These are phyloP conservation scores for Penicillium cinerascens DNA, from an alignment of 495 filamentous ascomycete genomes.

Conservation along the genomic window DNA sequence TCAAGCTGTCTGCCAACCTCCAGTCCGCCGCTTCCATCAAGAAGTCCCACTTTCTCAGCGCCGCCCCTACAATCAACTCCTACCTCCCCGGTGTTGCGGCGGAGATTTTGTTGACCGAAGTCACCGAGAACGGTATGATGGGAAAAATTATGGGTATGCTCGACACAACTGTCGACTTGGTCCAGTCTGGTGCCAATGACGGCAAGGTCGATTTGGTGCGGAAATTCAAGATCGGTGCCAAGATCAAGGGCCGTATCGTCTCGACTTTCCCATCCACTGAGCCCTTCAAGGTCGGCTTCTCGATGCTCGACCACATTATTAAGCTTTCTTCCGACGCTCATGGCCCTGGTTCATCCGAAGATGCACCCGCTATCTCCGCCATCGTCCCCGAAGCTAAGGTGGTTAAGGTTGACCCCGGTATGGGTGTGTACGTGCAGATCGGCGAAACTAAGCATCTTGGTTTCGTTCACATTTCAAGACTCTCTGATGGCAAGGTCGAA, in stretches of 20 bases:
- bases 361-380: slow-evolving; percentile 67
- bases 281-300: slow-evolving; percentile 78
- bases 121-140: slow-evolving; percentile 54
- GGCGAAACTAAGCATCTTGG: slow-evolving; percentile 70
- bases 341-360: slow-evolving; percentile 44
- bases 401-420: slow-evolving; percentile 66
- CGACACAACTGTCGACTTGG: slow-evolving; percentile 81
- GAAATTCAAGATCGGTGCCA: slow-evolving; percentile 75
- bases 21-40: slow-evolving; percentile 64
- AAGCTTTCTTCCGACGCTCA: slow-evolving; percentile 54
- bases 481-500: slow-evolving; percentile 85
- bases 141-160: slow-evolving; percentile 93
- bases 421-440: slow-evolving; percentile 79
- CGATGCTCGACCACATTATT: slow-evolving; percentile 76
- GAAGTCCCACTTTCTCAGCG: slow-evolving; percentile 61
- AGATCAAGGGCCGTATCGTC: slow-evolving; percentile 81
- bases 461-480: slow-evolving; percentile 88
- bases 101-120: slow-evolving; percentile 77
- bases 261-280: slow-evolving; percentile 78
- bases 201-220: slow-evolving; percentile 62
- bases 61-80: slow-evolving; percentile 82
- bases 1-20: slow-evolving; percentile 80
- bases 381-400: slow-evolving; percentile 74
- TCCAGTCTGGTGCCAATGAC: slow-evolving; percentile 74
- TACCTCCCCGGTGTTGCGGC: slow-evolving; percentile 87